Percentiles rank a stretch among this genome's conserved stretches.
phyloP scores from a whole-genome alignment of 1,139 yeast genomes.

The Pneumocystis carinii region DNA sequence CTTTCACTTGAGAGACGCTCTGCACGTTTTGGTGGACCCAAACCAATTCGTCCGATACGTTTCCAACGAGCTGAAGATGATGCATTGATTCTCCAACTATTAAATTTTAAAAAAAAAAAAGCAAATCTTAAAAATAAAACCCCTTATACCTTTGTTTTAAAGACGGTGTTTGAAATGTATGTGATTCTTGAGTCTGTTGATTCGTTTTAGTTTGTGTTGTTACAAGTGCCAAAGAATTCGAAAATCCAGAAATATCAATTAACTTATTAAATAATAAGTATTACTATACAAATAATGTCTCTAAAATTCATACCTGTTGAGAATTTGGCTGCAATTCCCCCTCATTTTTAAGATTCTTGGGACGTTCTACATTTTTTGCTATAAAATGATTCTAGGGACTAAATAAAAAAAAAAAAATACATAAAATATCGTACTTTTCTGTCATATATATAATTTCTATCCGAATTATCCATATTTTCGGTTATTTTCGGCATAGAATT shows the following conservation, averaged over 20 bases:
- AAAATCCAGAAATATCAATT: neutral
- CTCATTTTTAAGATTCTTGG: neutral
- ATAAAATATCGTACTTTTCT: neutral
- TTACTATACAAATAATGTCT: neutral
- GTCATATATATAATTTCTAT: neutral
- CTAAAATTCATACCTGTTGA: neutral
- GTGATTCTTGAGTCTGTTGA: neutral
- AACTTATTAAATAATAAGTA: neutral
- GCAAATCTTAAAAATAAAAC: neutral
- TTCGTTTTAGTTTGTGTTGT: neutral
- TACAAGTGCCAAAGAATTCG: neutral
- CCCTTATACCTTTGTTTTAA: neutral
- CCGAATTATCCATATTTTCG: neutral
- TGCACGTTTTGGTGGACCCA: conserved; percentile 13
- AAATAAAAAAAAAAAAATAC: neutral
- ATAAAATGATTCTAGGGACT: neutral
- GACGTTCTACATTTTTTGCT: neutral
- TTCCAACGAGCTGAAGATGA: conserved; percentile 10
- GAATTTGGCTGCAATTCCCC: neutral
- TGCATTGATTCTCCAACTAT: conserved; percentile 1
- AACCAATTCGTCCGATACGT: conserved; percentile 9
- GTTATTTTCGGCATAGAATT: neutral
- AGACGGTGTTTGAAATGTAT: neutral
- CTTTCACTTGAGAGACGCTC: conserved; percentile 9
- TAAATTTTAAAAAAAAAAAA: neutral